Conservation (phyloP, 192 early-diverging fungal genomes). For the Diversispora epigaea region DNA sequence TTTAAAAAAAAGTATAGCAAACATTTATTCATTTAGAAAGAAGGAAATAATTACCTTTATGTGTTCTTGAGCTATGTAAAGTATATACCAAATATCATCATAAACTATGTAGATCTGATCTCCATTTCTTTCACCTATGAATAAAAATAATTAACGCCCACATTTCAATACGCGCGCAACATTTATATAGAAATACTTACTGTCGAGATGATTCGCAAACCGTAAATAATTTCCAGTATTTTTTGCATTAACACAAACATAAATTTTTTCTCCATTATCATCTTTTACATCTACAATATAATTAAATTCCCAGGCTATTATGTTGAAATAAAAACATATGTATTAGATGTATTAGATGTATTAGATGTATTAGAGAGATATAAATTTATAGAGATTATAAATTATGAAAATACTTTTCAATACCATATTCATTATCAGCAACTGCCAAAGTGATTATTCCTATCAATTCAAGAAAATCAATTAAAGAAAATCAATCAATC, state of each 20-base stretch:
- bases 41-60: conserved; percentile 19
- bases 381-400: background rate
- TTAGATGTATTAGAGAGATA: too few species aligned
- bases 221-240: conserved; percentile 25
- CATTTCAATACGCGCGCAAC: background rate
- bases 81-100: conserved; percentile 11
- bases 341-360: too few species aligned
- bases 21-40: too few species aligned
- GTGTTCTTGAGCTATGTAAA: background rate
- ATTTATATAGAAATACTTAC: conserved; percentile 1
- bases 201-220: conserved; percentile 25
- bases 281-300: conserved; percentile 21
- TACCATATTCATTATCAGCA: conserved; percentile 29
- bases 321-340: background rate
- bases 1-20: background rate
- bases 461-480: background rate
- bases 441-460: background rate
- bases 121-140: conserved; percentile 7
- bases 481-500: background rate
- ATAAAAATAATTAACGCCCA: background rate
- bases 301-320: conserved; percentile 33
- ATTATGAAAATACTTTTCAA: background rate
- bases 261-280: background rate
- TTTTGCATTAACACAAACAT: conserved; percentile 27
- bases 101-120: conserved; percentile 16